These are phyloP conservation scores for Colletotrichum godetiae DNA, from an alignment of 2,329 filamentous ascomycete species.

Conservation along the genomic window DNA sequence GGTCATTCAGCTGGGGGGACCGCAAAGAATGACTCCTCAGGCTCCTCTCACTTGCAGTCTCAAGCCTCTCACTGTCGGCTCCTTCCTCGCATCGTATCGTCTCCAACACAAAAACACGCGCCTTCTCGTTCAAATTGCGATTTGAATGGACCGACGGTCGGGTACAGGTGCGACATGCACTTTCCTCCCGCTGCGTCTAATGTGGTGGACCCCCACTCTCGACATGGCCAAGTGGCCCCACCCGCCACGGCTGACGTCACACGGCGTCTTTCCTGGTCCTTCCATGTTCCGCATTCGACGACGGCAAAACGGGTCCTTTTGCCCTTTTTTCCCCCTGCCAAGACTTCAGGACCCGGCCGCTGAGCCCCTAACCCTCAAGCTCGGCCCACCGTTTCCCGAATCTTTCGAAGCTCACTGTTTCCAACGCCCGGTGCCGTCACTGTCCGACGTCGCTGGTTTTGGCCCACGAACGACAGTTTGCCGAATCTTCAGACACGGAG, in stretches of 20 bases:
- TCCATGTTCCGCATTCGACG: conserved; percentile 14
- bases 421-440: conserved; percentile 20
- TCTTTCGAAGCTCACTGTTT: conserved; percentile 21
- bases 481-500: conserved; percentile 12
- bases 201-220: conserved; percentile 22
- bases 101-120: not conserved
- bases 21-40: not conserved
- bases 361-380: conserved; percentile 25
- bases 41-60: not conserved
- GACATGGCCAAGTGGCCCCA: not conserved
- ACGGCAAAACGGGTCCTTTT: conserved; percentile 22
- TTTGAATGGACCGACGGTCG: not conserved
- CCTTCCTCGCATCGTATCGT: not conserved
- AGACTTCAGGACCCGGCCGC: conserved; percentile 20
- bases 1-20: not conserved
- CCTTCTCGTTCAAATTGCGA: not conserved
- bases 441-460: conserved; percentile 24
- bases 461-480: conserved; percentile 11
- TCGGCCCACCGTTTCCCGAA: conserved; percentile 31
- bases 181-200: not conserved
- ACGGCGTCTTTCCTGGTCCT: not conserved
- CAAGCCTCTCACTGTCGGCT: not conserved
- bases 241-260: conserved; percentile 27
- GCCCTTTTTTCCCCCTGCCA: conserved; percentile 32
- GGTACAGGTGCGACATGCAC: not conserved